A percentile compares a stretch with the other conserved stretches of the same genome.
phyloP scores from a whole-genome alignment of 176 grass and related monocot genomes.

The Areca catechu region DNA sequence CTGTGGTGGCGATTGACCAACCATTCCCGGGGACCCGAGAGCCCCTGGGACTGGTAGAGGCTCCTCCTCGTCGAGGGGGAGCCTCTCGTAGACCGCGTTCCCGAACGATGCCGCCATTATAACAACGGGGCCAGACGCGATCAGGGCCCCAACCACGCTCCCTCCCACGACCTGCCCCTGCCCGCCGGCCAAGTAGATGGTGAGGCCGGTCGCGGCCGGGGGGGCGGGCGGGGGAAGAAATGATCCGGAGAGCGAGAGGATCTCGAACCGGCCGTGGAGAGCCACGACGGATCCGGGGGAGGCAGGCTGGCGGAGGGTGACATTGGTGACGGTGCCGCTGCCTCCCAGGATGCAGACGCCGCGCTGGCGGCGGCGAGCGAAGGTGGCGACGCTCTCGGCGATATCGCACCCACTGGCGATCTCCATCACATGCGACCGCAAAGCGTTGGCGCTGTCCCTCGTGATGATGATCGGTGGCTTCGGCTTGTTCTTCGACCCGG shows the following conservation, averaged over 20 bases:
- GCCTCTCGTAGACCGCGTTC: constrained; percentile 87
- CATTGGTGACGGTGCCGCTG: constrained; percentile 56
- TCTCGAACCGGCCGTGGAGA: constrained; percentile 69
- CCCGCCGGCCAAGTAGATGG: constrained; percentile 79
- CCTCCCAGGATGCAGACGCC: constrained; percentile 84
- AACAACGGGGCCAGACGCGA: constrained; percentile 61
- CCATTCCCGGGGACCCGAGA: constrained; percentile 24
- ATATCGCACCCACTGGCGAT: constrained; percentile 83
- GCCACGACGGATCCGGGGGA: constrained; percentile 28
- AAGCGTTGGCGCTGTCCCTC: constrained; percentile 71
- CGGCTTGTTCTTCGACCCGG: constrained; percentile 94
- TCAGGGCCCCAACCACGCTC: constrained; percentile 51
- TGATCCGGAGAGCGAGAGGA: constrained; percentile 81
- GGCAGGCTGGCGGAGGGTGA: constrained; percentile 46
- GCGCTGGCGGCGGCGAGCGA: constrained; percentile 68
- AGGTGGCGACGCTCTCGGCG: constrained; percentile 56
- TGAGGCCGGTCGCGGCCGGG: constrained; percentile 54
- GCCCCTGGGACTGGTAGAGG: constrained; percentile 13
- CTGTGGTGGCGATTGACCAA: constrained; percentile 44
- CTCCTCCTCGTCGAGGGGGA: constrained; percentile 80
- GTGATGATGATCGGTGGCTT: constrained; percentile 98
- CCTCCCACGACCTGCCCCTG: constrained; percentile 75
- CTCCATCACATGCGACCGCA: constrained; percentile 84
- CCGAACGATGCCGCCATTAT: constrained; percentile 89
- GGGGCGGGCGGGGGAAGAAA: constrained; percentile 79